A percentile compares a stretch with the other conserved stretches of the same genome.
Evolutionary conservation across 176 grass and related monocot genomes (phyloP).

Genomic region (Dendrocalamus sinicus): DNA sequence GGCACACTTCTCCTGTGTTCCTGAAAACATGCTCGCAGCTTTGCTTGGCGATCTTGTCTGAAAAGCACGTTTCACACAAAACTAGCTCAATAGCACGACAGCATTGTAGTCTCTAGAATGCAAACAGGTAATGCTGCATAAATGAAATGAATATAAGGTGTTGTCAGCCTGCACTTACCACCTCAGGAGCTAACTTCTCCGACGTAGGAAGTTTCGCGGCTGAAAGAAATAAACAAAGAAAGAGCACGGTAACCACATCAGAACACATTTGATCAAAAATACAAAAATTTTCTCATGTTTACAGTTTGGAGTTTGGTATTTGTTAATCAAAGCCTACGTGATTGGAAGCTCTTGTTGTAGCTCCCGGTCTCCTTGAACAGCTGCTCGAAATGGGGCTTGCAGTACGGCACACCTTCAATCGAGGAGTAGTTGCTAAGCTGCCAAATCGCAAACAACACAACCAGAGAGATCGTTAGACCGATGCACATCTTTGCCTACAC

Average conservation of each 20-base stretch:
- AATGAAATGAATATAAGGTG: not conserved
- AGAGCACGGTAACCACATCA: not conserved
- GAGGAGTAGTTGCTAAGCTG: slow-evolving; percentile 90
- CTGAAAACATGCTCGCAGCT: slow-evolving; percentile 91
- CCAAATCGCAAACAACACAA: slow-evolving; percentile 13
- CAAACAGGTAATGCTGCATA: not conserved
- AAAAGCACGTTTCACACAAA: slow-evolving; percentile 23
- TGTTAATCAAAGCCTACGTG: slow-evolving; percentile 37
- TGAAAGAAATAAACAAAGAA: slow-evolving; percentile 46
- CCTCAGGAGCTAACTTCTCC: slow-evolving; percentile 61
- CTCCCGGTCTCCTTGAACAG: slow-evolving; percentile 87
- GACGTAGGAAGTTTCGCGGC: slow-evolving; percentile 58
- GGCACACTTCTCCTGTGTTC: slow-evolving; percentile 97
- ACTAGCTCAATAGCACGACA: not conserved
- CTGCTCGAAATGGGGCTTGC: slow-evolving; percentile 94
- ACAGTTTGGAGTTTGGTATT: not conserved
- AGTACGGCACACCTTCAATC: slow-evolving; percentile 83
- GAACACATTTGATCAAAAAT: not conserved
- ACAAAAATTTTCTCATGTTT: not conserved
- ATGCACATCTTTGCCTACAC: not conserved
- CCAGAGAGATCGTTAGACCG: not conserved
- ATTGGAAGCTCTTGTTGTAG: slow-evolving; percentile 89
- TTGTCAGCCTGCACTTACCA: slow-evolving; percentile 44
- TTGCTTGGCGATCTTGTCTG: slow-evolving; percentile 95
- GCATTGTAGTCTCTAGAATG: not conserved